Conservation (phyloP, 768 basidiomycete species). For the Polyporus arcularius region DNA sequence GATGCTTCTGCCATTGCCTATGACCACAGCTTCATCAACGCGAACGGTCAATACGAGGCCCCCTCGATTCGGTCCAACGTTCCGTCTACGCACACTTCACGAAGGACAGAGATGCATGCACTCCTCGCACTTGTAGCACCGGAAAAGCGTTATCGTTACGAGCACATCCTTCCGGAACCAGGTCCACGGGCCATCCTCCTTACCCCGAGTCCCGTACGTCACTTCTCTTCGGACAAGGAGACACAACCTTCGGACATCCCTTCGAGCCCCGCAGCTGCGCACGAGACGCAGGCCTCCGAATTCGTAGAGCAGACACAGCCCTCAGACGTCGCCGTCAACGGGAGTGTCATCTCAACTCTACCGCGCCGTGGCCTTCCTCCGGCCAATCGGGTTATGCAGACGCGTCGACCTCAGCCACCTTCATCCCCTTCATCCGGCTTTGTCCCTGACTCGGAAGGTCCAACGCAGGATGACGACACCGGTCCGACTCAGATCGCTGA, state of each 20-base stretch:
- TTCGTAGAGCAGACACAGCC: slow-evolving; percentile 26
- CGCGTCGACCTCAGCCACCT: background rate
- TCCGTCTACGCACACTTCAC: slow-evolving; percentile 1
- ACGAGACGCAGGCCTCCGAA: slow-evolving; percentile 2
- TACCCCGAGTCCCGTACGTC: background rate
- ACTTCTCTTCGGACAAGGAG: background rate
- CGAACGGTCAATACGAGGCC: slow-evolving; percentile 10
- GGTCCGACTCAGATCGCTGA: background rate
- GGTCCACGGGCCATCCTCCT: background rate
- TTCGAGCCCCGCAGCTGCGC: background rate
- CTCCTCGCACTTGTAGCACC: slow-evolving; percentile 9
- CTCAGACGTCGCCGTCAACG: slow-evolving; percentile 16
- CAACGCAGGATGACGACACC: slow-evolving; percentile 32
- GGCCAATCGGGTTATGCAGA: background rate
- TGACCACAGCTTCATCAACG: slow-evolving; percentile 6
- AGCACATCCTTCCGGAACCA: slow-evolving; percentile 1
- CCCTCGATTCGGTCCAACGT: background rate
- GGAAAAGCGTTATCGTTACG: slow-evolving; percentile 17
- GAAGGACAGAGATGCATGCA: background rate
- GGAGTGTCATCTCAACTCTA: background rate
- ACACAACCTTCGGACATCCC: background rate
- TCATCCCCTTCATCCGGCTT: slow-evolving; percentile 36
- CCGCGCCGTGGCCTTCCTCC: slow-evolving; percentile 6
- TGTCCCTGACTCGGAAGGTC: slow-evolving; percentile 67
- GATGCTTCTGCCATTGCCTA: background rate